Evolutionary conservation across 345 rosid species (phyloP).

Genomic region (Citrus reticulata): DNA sequence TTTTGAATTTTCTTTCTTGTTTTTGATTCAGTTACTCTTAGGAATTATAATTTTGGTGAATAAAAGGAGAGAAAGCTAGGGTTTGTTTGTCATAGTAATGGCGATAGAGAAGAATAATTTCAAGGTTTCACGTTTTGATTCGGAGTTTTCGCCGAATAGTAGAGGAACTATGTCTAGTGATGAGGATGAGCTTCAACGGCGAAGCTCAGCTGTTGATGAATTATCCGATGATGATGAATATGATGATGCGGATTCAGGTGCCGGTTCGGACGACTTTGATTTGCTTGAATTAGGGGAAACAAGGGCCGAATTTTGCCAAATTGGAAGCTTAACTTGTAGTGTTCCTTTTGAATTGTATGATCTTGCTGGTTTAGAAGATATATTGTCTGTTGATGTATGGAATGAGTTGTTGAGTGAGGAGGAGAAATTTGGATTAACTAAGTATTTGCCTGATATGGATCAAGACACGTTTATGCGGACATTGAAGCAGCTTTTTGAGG

Average conservation of each 20-base stretch:
- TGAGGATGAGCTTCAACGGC: constrained; percentile 58
- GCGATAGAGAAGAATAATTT: constrained; percentile 95
- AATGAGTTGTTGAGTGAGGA: constrained; percentile 81
- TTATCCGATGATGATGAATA: constrained; percentile 73
- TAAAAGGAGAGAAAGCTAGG: constrained; percentile 2
- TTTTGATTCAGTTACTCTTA: constrained; percentile 14
- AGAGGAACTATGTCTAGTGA: constrained; percentile 70
- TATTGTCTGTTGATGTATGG: constrained; percentile 94
- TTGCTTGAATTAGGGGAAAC: constrained; percentile 90
- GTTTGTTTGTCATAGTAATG: constrained; percentile 35
- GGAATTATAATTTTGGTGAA: neutral
- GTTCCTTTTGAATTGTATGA: constrained; percentile 87
- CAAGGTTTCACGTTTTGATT: constrained; percentile 72
- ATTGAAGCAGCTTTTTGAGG: constrained; percentile 71
- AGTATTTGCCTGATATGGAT: constrained; percentile 83
- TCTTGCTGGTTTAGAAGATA: constrained; percentile 66
- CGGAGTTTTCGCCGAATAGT: constrained; percentile 79
- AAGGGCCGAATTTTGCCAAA: constrained; percentile 83
- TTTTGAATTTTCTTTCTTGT: constrained; percentile 9
- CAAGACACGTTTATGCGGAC: constrained; percentile 60
- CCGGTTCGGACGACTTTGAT: constrained; percentile 97
- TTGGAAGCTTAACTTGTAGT: constrained; percentile 76
- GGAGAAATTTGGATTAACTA: constrained; percentile 66
- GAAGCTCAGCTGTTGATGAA: constrained; percentile 52
- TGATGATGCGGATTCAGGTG: constrained; percentile 92